Evolutionary conservation across 352 stramenopile genomes (phyloP).

Genomic region (Phytopythium vexans): DNA sequence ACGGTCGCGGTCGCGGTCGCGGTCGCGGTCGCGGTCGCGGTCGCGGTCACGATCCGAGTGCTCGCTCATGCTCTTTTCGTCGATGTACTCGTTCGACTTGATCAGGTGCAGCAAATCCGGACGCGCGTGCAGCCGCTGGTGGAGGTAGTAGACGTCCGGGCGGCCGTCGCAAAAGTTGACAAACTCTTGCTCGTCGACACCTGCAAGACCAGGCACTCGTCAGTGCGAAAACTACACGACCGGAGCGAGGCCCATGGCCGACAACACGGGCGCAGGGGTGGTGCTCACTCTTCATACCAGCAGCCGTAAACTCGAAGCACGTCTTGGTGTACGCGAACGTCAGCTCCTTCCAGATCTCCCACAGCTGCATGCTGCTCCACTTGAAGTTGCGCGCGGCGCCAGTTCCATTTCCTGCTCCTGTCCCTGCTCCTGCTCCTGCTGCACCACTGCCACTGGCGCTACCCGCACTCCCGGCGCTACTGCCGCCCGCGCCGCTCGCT

Average conservation of each 20-base stretch:
- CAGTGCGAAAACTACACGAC: constrained; percentile 8
- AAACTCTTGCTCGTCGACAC: constrained; percentile 72
- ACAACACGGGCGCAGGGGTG: background rate
- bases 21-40: background rate
- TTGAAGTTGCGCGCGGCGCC: constrained; percentile 60
- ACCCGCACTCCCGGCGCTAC: constrained; percentile 13
- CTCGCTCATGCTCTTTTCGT: constrained; percentile 68
- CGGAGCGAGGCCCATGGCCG: no score
- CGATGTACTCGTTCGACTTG: constrained; percentile 83
- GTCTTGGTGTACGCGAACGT: constrained; percentile 82
- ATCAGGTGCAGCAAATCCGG: constrained; percentile 75
- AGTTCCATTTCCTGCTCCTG: background rate
- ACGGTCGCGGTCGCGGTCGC: constrained; percentile 29
- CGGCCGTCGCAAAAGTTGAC: constrained; percentile 75
- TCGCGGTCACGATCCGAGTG: constrained; percentile 40
- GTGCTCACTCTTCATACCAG: constrained; percentile 82
- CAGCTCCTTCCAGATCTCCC: constrained; percentile 83
- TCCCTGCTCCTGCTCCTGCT: background rate
- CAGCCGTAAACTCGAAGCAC: constrained; percentile 78
- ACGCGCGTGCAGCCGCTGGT: constrained; percentile 69
- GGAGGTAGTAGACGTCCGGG: constrained; percentile 77
- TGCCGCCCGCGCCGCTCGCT: constrained; percentile 9
- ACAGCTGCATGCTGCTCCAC: constrained; percentile 81
- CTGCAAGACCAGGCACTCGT: constrained; percentile 31
- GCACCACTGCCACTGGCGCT: constrained; percentile 11